Conservation (phyloP, 2,329 filamentous ascomycete species). For the Paramyrothecium roridum region DNA sequence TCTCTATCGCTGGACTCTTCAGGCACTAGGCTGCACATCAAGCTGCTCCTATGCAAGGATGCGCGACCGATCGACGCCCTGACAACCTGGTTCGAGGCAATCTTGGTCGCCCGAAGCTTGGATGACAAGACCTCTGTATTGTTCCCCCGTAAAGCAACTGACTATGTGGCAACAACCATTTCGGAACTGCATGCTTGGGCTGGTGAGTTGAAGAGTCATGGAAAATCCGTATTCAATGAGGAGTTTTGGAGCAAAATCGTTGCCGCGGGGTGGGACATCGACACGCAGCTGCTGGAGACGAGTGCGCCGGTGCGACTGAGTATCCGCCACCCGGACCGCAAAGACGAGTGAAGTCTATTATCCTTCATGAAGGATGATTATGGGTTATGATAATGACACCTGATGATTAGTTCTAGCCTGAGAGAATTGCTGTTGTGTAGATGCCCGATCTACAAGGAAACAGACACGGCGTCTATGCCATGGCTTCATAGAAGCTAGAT, state of each 20-base stretch:
- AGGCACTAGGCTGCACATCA: conserved; percentile 19
- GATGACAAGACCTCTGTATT: not conserved
- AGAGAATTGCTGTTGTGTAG: too few relatives aligned
- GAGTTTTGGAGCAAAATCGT: conserved; percentile 24
- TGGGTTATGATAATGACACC: not conserved
- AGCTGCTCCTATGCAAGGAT: conserved; percentile 24
- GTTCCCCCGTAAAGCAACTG: too few relatives aligned
- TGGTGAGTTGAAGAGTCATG: not conserved
- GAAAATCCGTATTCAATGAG: conserved; percentile 4
- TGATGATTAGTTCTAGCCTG: too few relatives aligned
- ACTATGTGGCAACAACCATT: too few relatives aligned
- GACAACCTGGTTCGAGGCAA: not conserved
- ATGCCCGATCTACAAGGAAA: too few relatives aligned
- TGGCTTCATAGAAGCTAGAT: too few relatives aligned
- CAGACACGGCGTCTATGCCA: too few relatives aligned
- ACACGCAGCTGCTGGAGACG: conserved; percentile 32
- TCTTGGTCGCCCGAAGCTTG: not conserved
- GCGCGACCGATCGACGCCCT: conserved; percentile 1
- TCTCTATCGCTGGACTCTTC: conserved; percentile 10
- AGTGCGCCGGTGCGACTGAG: conserved; percentile 27
- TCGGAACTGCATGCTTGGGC: too few relatives aligned
- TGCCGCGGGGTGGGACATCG: conserved; percentile 29
- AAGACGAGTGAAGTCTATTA: conserved; percentile 14
- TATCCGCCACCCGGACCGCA: conserved; percentile 5
- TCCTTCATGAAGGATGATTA: not conserved